These are phyloP conservation scores for Pelagomonas calceolata DNA, from an alignment of 108 stramenopile species.

Conservation along the genomic window DNA sequence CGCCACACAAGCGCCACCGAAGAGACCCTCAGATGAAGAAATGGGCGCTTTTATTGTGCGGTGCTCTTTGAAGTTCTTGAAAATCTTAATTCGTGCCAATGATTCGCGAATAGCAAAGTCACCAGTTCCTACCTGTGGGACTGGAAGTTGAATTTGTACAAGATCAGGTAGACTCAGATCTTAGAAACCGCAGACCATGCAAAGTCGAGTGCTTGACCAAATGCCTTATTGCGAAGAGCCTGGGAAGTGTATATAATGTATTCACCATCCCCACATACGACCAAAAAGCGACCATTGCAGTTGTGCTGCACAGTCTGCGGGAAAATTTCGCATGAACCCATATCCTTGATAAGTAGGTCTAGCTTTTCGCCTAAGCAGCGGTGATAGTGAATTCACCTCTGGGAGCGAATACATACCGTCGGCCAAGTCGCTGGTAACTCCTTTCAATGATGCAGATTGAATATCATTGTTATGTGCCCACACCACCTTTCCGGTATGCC, in stretches of 20 bases:
- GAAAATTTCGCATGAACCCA: conserved; percentile 88
- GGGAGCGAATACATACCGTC: too few relatives aligned
- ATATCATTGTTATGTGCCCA: conserved; percentile 96
- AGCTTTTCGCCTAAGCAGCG: conserved; percentile 70
- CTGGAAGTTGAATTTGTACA: too few relatives aligned
- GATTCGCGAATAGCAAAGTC: conserved; percentile 96
- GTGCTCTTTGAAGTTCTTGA: conserved; percentile 85
- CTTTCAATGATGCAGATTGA: conserved; percentile 76
- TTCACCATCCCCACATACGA: conserved; percentile 97
- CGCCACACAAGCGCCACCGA: conserved; percentile 82
- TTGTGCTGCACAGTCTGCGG: conserved; percentile 90
- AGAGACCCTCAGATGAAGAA: conserved; percentile 80
- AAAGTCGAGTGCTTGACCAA: conserved; percentile 94
- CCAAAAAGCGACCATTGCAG: conserved; percentile 95
- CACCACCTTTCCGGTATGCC: conserved; percentile 75
- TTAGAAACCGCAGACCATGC: conserved; percentile 62
- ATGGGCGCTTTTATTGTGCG: conserved; percentile 72
- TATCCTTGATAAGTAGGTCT: conserved; percentile 64
- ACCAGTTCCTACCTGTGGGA: conserved; percentile 67
- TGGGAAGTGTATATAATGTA: conserved; percentile 98
- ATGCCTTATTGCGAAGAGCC: conserved; percentile 92
- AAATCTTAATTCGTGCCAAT: conserved; percentile 75
- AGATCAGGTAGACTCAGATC: too few relatives aligned
- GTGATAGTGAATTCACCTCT: conserved; percentile 6
- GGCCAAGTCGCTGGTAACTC: conserved; percentile 32